Conservation (phyloP, 1,284 basidiomycete species). For the Irpex lacteus region DNA sequence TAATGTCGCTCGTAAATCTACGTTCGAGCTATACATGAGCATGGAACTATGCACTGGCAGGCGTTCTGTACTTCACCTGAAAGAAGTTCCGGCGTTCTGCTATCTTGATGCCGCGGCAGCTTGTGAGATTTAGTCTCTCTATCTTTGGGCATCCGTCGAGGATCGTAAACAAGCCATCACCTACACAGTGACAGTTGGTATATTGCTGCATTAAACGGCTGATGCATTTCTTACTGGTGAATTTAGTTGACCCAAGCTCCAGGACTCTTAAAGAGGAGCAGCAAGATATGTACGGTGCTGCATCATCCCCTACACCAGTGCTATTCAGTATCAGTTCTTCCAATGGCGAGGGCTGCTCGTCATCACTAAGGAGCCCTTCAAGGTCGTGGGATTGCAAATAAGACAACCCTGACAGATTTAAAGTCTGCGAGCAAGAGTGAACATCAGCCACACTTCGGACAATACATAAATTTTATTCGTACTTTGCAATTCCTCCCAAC, state of each 20-base stretch:
- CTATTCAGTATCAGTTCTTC: constrained; percentile 56
- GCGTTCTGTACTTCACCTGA: constrained; percentile 38
- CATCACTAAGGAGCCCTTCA: constrained; percentile 39
- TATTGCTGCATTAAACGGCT: no score
- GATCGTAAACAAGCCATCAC: constrained; percentile 50
- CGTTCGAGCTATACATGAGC: no score
- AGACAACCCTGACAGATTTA: constrained; percentile 57
- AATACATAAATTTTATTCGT: constrained; percentile 7
- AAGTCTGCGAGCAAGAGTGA: constrained; percentile 27
- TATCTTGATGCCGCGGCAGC: constrained; percentile 60
- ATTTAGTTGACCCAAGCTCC: constrained; percentile 54
- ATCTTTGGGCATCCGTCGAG: constrained; percentile 55
- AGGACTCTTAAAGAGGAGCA: constrained; percentile 48
- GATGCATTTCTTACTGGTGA: constrained; percentile 44
- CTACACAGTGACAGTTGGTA: constrained; percentile 32
- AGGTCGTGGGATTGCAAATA: constrained; percentile 52
- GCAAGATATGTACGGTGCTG: constrained; percentile 47
- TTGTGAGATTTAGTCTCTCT: constrained; percentile 56
- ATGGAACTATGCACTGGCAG: background rate
- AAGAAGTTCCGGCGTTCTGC: constrained; percentile 65
- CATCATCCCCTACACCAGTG: constrained; percentile 57
- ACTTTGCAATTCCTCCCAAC: constrained; percentile 65
- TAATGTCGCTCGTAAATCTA: no score
- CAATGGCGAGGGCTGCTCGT: constrained; percentile 34
- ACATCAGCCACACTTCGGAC: background rate